A percentile compares a stretch with the other conserved stretches of the same genome.
Conservation (phyloP, 768 basidiomycete genomes). For the Rhodocollybia butyracea region DNA sequence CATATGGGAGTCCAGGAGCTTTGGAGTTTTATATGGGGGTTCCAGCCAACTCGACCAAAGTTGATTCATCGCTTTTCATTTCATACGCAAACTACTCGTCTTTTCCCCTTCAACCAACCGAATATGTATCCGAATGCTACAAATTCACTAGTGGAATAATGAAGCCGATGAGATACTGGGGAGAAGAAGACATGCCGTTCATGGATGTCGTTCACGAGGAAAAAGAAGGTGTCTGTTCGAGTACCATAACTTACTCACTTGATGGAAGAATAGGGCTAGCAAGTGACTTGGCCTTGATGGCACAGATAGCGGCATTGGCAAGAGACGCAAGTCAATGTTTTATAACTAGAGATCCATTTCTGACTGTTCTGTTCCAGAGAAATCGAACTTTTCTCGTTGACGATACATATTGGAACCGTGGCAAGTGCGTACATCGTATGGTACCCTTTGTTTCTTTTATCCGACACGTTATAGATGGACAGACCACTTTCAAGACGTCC, state of each 20-base stretch:
- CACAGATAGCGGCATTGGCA: constrained; percentile 64
- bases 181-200: constrained; percentile 23
- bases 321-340: constrained; percentile 47
- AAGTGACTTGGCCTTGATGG: constrained; percentile 63
- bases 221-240: constrained; percentile 41
- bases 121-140: constrained; percentile 58
- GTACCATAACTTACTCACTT: constrained; percentile 69
- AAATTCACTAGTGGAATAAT: constrained; percentile 42
- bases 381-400: constrained; percentile 67
- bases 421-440: constrained; percentile 43
- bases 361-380: constrained; percentile 32
- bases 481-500: constrained; percentile 61
- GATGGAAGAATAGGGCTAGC: constrained; percentile 64
- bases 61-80: constrained; percentile 8
- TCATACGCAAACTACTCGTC: constrained; percentile 26
- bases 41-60: constrained; percentile 12
- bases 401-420: constrained; percentile 72
- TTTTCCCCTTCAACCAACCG: constrained; percentile 53
- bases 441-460: background rate
- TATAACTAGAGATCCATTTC: constrained; percentile 3
- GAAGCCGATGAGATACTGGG: constrained; percentile 54
- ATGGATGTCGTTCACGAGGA: constrained; percentile 34
- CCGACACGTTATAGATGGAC: constrained; percentile 45
- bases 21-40: constrained; percentile 44
- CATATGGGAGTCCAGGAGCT: constrained; percentile 45